Conservation (phyloP, 2,329 filamentous ascomycete genomes). For the Fusarium graminum region DNA sequence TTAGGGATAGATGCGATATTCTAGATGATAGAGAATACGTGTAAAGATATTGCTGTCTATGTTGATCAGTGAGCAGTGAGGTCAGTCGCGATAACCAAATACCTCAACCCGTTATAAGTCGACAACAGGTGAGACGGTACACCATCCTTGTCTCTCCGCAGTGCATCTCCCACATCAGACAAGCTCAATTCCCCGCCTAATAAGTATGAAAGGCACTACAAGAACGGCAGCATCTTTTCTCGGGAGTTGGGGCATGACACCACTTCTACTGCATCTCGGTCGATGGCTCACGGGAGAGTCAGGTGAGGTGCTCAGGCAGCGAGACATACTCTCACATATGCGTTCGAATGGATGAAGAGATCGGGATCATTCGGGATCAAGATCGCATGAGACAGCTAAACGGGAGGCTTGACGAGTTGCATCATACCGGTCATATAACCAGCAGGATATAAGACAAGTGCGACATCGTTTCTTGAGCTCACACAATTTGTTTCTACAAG, state of each 20-base stretch:
- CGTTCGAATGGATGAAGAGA: not conserved
- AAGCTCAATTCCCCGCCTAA: not conserved
- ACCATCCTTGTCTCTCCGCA: not conserved
- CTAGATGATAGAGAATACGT: slow-evolving; percentile 46
- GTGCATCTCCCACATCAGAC: not conserved
- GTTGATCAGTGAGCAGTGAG: not conserved
- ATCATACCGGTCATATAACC: not conserved
- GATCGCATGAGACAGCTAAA: slow-evolving; percentile 17
- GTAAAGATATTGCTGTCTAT: slow-evolving; percentile 6
- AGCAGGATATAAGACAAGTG: not conserved
- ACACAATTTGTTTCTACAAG: not conserved
- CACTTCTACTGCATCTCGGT: slow-evolving; percentile 4
- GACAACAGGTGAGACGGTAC: slow-evolving; percentile 4
- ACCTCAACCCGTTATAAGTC: not conserved
- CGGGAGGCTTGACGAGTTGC: not conserved
- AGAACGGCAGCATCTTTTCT: not conserved
- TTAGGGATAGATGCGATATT: slow-evolving; percentile 38
- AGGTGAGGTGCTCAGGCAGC: slow-evolving; percentile 15
- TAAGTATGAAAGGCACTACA: not conserved
- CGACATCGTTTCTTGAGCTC: not conserved
- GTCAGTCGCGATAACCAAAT: not conserved
- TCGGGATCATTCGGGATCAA: slow-evolving; percentile 11
- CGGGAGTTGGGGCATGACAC: not conserved
- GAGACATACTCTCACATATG: not conserved
- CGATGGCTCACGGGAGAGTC: not conserved